These are phyloP conservation scores for Aspergillus versicolor DNA, from an alignment of 2,329 filamentous ascomycete genomes.

Conservation along the genomic window DNA sequence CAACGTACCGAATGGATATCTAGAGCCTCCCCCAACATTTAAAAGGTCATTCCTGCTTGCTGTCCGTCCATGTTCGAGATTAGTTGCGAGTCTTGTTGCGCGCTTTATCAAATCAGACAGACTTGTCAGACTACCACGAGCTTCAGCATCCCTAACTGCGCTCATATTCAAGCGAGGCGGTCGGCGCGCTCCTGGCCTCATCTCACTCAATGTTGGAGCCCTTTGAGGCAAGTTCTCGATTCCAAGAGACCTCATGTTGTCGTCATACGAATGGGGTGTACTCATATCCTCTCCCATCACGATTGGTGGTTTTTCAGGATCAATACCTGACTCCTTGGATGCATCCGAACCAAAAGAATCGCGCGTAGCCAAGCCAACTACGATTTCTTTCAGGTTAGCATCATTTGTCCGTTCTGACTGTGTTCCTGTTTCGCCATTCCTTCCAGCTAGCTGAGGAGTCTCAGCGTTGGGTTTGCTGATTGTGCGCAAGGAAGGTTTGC, in stretches of 20 bases:
- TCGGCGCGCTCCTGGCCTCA: slow-evolving; percentile 36
- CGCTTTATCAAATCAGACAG: slow-evolving; percentile 86
- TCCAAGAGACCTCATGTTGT: slow-evolving; percentile 21
- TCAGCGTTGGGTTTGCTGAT: slow-evolving; percentile 34
- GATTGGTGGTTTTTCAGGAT: slow-evolving; percentile 36
- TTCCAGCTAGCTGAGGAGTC: slow-evolving; percentile 16
- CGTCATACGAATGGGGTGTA: slow-evolving; percentile 9
- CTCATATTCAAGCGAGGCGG: slow-evolving; percentile 80
- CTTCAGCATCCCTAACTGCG: slow-evolving; percentile 76
- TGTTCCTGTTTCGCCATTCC: slow-evolving; percentile 11
- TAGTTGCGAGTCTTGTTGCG: slow-evolving; percentile 80
- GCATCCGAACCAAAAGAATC: slow-evolving; percentile 23
- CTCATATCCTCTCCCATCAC: slow-evolving; percentile 18
- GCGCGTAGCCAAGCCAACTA: slow-evolving; percentile 12
- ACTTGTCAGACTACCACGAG: slow-evolving; percentile 86
- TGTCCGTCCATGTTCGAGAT: slow-evolving; percentile 78
- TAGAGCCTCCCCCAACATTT: slow-evolving; percentile 31
- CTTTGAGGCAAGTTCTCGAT: slow-evolving; percentile 27
- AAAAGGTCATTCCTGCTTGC: slow-evolving; percentile 56
- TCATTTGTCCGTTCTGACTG: background rate
- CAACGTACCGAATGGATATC: slow-evolving; percentile 27
- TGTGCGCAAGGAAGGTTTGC: slow-evolving; percentile 43
- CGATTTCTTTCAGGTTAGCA: slow-evolving; percentile 16
- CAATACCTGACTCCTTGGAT: slow-evolving; percentile 26
- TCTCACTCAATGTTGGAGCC: slow-evolving; percentile 41